Percentiles rank a stretch among this genome's conserved stretches.
Conservation (phyloP, 495 filamentous ascomycete genomes). For the Hypoxylon crocopeplum region DNA sequence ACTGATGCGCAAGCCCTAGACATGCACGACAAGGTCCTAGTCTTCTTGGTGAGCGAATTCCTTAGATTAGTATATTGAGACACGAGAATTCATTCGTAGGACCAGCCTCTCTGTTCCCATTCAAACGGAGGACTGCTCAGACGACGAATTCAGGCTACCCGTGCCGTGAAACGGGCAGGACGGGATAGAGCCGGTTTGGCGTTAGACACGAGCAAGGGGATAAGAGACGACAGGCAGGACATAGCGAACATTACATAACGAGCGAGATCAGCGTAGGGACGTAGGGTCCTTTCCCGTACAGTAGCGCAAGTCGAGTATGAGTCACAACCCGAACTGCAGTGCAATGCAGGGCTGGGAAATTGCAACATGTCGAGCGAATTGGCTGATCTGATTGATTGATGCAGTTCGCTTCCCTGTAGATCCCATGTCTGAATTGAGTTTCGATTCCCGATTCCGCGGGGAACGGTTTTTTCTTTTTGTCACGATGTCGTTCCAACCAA, state of each 20-base stretch:
- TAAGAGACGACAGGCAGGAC: slow-evolving; percentile 20
- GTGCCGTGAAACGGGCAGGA: slow-evolving; percentile 19
- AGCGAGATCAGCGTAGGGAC: too few relatives aligned
- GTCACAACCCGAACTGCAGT: slow-evolving; percentile 17
- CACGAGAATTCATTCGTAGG: background rate
- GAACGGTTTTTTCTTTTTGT: slow-evolving; percentile 1
- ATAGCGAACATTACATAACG: too few relatives aligned
- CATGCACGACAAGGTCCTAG: slow-evolving; percentile 18
- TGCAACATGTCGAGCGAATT: slow-evolving; percentile 29
- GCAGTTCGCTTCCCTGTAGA: slow-evolving; percentile 1
- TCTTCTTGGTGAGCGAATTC: slow-evolving; percentile 20
- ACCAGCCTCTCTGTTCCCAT: too few relatives aligned
- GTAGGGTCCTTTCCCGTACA: background rate
- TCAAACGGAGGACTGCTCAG: too few relatives aligned
- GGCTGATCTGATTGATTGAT: slow-evolving; percentile 36
- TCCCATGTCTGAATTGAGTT: slow-evolving; percentile 23
- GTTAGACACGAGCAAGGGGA: background rate
- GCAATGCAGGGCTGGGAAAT: slow-evolving; percentile 10
- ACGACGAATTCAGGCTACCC: too few relatives aligned
- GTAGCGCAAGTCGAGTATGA: slow-evolving; percentile 21
- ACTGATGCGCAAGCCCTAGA: slow-evolving; percentile 7
- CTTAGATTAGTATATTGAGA: background rate
- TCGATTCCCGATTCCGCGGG: slow-evolving; percentile 23
- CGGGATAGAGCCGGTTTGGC: slow-evolving; percentile 14
- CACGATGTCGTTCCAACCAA: slow-evolving; percentile 6